These are phyloP conservation scores for Plantago coronopus DNA, from an alignment of 305 asterid genomes.

Conservation along the genomic window DNA sequence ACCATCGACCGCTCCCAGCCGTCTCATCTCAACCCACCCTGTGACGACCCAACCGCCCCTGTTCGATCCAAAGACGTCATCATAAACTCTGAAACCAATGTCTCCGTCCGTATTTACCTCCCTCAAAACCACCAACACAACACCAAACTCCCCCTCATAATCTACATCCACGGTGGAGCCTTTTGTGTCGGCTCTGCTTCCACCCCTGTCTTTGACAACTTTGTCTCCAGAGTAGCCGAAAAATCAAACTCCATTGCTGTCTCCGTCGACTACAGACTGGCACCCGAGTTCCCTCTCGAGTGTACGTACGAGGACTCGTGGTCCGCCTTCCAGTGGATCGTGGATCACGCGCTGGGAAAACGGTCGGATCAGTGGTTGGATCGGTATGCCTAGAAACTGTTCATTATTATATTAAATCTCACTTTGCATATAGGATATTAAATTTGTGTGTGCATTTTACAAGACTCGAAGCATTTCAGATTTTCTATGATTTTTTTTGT, in stretches of 20 bases:
- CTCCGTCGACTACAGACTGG: background rate
- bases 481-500: too few species aligned
- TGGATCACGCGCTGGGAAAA: background rate
- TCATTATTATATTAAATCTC: too few species aligned
- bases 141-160: background rate
- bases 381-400: background rate
- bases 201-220: background rate
- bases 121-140: background rate
- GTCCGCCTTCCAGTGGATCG: slow-evolving; percentile 2
- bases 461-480: too few species aligned
- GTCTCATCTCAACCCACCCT: background rate
- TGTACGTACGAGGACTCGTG: slow-evolving; percentile 7
- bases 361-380: background rate
- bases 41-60: background rate
- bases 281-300: background rate
- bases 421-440: too few species aligned
- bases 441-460: too few species aligned
- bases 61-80: slow-evolving; percentile 4
- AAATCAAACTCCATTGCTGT: background rate
- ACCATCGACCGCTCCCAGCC: slow-evolving; percentile 1
- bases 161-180: slow-evolving; percentile 3
- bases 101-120: slow-evolving; percentile 3
- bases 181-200: slow-evolving; percentile 1
- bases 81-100: background rate
- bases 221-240: background rate